phyloP scores from a whole-genome alignment of 768 basidiomycete genomes.

The Rhodotorula diobovata region DNA sequence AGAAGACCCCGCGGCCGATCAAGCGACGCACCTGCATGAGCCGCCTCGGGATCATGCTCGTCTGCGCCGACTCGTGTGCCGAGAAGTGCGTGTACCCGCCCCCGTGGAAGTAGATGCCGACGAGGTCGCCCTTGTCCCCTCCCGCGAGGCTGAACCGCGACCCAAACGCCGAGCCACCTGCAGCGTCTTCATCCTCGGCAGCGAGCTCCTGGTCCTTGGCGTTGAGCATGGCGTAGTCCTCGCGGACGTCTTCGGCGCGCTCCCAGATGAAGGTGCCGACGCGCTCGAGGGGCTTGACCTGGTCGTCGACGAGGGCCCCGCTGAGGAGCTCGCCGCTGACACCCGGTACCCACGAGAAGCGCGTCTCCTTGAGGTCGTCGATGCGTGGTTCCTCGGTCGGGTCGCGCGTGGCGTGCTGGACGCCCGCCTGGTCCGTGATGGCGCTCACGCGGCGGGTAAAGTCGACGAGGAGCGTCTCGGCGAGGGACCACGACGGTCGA shows the following conservation, averaged over 20 bases:
- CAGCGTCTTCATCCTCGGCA: neutral
- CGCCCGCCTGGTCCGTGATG: constrained; percentile 33
- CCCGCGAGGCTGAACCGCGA: constrained; percentile 9
- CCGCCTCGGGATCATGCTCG: constrained; percentile 40
- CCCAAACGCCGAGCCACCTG: neutral
- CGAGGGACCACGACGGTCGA: constrained; percentile 19
- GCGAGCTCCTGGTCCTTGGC: constrained; percentile 13
- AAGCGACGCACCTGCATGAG: constrained; percentile 34
- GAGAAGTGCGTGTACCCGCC: constrained; percentile 41
- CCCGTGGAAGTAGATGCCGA: constrained; percentile 48
- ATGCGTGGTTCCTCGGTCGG: constrained; percentile 18
- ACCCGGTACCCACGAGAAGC: constrained; percentile 31
- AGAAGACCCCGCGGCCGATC: neutral
- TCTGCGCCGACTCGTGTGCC: constrained; percentile 29
- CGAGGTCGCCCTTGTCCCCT: constrained; percentile 46
- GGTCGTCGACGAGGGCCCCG: constrained; percentile 17
- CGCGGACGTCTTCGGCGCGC: constrained; percentile 8
- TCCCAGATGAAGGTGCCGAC: constrained; percentile 38
- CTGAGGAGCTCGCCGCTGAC: constrained; percentile 9
- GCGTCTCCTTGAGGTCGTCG: constrained; percentile 29
- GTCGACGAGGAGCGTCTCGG: constrained; percentile 27
- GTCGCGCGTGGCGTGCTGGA: constrained; percentile 32
- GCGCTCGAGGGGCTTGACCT: constrained; percentile 17
- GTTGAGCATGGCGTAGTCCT: constrained; percentile 5
- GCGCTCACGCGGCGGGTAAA: constrained; percentile 25